Base-by-base conservation (phyloP, 495 filamentous ascomycete species). In the Lentithecium fluviatile region DNA sequence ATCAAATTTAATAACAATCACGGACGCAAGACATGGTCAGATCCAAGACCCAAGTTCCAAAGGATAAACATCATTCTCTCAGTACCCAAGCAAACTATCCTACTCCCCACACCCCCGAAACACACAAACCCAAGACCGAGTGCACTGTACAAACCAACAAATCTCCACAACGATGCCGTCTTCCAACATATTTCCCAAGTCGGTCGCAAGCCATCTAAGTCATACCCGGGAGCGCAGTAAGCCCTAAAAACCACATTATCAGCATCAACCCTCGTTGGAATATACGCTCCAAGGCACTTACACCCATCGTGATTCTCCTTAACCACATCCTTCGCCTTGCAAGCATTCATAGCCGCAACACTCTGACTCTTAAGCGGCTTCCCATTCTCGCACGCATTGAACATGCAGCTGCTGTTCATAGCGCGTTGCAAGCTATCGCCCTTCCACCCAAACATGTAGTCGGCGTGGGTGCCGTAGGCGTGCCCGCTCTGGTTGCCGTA, bases 371-470 rank as follows among this genome's bases (percentile, higher is more conserved):
- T 60, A 2, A 66, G 45, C 38, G 56, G 54, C 49, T 56, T 59
- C 5, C 52, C 52, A 24, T 52, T 57, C 52, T 56, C 62, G 29
- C 62, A 66, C 8, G 52, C 57, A 5, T 60, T n/a, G 62, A 66
- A 66, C 62, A 66, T 66, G 62, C 62, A 66, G 12, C 4, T 23
- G 24, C 2, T 20, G 45, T 66, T 36, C 62, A 66, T 66, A 17
- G 62, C 62, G n/a, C 25, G 42, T 45, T 66, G 62, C 1, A 66
- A 52, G 19, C 42, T 10, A 47, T 66, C 57, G 15, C 57, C 62
- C 32, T 66, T 66, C 62, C 62, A 66, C 21, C 62, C 62, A 23
- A 66, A 66, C 15, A 66, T 25, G 57, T 66, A 66, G 32, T 66
- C 62, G 21, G 50, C 62, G 25, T 66, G 62, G 6, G 62, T 66